Evolutionary conservation across 495 filamentous ascomycete species (phyloP), one percentile per base, ranked within the genome.

Genomic region (Penicillium fimorum): DNA sequence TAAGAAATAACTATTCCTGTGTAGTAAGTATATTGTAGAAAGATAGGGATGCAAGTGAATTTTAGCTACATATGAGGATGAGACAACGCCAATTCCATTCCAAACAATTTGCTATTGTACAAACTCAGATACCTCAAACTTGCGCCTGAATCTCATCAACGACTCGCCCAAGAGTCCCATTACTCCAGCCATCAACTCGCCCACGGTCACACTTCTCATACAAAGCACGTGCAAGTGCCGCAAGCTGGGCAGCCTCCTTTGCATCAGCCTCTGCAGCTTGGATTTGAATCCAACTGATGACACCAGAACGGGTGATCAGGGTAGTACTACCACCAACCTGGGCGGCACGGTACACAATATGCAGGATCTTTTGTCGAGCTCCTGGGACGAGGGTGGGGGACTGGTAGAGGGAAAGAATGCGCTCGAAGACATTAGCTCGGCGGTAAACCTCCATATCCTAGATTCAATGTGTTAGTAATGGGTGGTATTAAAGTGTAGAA

Each of bases 371-470:
- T 42, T 83, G 83, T 60, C 82, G 82, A 18, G 85, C 70, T 15
- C 78, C 74, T 13, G 76, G 71, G 20, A 79, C 73, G 57, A 88
- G 76, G 49, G 84, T 85, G 0, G 87, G 82, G 9, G 87, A 90
- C 41, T 76, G 79, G 50, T 88, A 89, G 44, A 93, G 73, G 2
- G 82, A 80, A 40, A 96, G 80, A 22, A 96, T 64, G 50, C 85
- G 82, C 70, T 96, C 91, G 55, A 96, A 87, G 11, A 95, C 79
- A 45, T 87, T 85, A 40, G 87, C 82, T 47, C 84, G 85, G 51
- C 91, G 87, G 71, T 92, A 94, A n/a, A 94, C 77, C 17, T 87
- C 82, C 70, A 97, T 79, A 65, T 97, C 94, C 73, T 85, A 46
- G 17, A 46, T 45, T 20, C n/a, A 1, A 42, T 30, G 3, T 12